Evolutionary conservation across 345 rosid species (phyloP), one percentile per base, ranked within the genome.

Genomic region (Rhodamnia argentea): DNA sequence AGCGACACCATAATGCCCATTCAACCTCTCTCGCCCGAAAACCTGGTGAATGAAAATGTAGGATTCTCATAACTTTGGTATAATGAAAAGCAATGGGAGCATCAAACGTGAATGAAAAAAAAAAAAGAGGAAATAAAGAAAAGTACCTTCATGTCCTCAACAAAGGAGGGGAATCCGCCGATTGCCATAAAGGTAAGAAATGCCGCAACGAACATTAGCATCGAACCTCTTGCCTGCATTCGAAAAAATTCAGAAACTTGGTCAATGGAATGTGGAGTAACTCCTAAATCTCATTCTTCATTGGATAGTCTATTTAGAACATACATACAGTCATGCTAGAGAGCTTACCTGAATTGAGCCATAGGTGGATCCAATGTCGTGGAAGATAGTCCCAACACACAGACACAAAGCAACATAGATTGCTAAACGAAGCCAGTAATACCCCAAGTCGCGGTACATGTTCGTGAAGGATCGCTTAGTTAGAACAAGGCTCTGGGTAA

Each of bases 361-460:
- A 40, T 50, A 91, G n/a, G 57, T 81, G 42, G 76, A 82, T 70
- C 96, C 87, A 23, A 87, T 74, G 10, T 85, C 53, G 11, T 85
- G 26, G 83, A 82, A 87, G 75, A 87, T 90, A 1, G 92, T 94
- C 24, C 94, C 96, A 9, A 92, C 88, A 26, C 95, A 92, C 15
- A 94, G 82, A 57, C 93, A 87, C 58, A 92, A 78, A 2, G 92
- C 93, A 40, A 93, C 78, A 29, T 94, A 91, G 86, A 92, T 88
- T 20, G 87, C 94, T 56, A 93, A 89, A 60, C 94, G 93, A 85
- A 93, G 92, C 96, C 94, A 93, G 54, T 93, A 94, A 81, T 93
- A 94, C 37, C 94, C 95, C 83, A 93, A 83, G 70, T 93, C 94
- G 2, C 96, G 94, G 23, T 89, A 91, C 95, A 94, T 94, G 90